Evolutionary conservation across 2,329 filamentous ascomycete species (phyloP), one percentile per base, ranked within the genome.

Genomic region (Colletotrichum abscissum): DNA sequence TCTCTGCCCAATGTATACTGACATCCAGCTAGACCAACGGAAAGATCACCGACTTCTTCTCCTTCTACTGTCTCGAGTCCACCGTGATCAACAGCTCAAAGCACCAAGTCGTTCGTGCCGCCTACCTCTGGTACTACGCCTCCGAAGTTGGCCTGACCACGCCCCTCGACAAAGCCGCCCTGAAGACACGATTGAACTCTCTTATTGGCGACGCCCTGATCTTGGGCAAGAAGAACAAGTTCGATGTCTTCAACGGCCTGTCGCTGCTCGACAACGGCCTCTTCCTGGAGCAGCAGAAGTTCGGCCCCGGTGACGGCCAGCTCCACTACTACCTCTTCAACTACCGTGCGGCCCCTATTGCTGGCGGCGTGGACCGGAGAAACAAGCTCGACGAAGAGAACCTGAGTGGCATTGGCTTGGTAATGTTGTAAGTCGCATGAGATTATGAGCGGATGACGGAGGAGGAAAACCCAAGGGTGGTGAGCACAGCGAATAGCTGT

Each of bases 271-370:
- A 99, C 83, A 99, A 99, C 82, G 93, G 92, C 0, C 88, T 98
- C 24, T 98, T 99, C 89, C 88, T 99, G 6, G 92, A 96, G 80
- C 89, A 98, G 77, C 94, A 98, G 80, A 97, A 97, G 83, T 99
- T 98, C 79, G 97, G 96, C 57, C 92, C 93, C 5, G 97, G 97
- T 38, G 97, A 99, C 81, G 97, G 97, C 59, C 95, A 97, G 82
- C 87, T 99, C 78, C 95, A 99, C 83, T 99, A 95, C 85, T 99
- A 99, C 83, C 87, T 99, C 38, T 99, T 97, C 89, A 99, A 99
- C 85, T 99, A 98, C 87, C 92, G 95, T 70, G 94, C 95, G 14
- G 92, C 94, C 73, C 91, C 92, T n/a, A 93, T 99, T 78, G 86
- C 91, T 0, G 95, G 97, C 62, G 97, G 97, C 26, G 92, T 98